A percentile compares a stretch with the other conserved stretches of the same genome.
These are phyloP conservation scores for Nakaseomyces nivariensis DNA, from an alignment of 1,139 yeast species.

Conservation along the genomic window DNA sequence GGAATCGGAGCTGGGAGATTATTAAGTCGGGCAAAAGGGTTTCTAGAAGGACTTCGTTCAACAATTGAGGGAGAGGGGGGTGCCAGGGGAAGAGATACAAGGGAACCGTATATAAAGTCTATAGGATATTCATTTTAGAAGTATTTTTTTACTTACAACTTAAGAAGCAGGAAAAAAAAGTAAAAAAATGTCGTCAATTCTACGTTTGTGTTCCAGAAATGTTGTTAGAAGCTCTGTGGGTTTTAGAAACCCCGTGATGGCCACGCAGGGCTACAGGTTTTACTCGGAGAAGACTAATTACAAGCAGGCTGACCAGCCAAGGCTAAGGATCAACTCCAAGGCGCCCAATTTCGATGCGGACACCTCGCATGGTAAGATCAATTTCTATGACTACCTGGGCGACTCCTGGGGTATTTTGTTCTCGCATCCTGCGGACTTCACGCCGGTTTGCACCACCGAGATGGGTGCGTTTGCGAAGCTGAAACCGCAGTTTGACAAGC, in stretches of 20 bases:
- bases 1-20: too few relatives aligned
- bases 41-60: too few relatives aligned
- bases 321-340: conserved; percentile 52
- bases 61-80: too few relatives aligned
- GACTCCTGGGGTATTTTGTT: conserved; percentile 76
- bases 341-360: conserved; percentile 82
- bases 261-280: not conserved
- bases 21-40: too few relatives aligned
- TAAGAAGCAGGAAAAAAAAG: too few relatives aligned
- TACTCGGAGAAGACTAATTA: conserved; percentile 1
- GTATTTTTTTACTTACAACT: too few relatives aligned
- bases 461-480: conserved; percentile 83
- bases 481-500: conserved; percentile 71
- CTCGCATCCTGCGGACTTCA: conserved; percentile 90
- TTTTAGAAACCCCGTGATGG: not conserved
- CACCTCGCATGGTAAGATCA: conserved; percentile 66
- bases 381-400: conserved; percentile 75
- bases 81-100: too few relatives aligned
- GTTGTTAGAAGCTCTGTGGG: not conserved
- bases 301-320: conserved; percentile 54
- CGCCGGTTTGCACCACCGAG: conserved; percentile 93
- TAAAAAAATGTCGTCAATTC: too few relatives aligned
- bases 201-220: not conserved
- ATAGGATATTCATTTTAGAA: too few relatives aligned
- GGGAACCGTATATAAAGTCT: too few relatives aligned